A percentile compares a stretch with the other conserved stretches of the same genome.
Evolutionary conservation across 768 basidiomycete species (phyloP).

Genomic region (Auricularia heimuer): DNA sequence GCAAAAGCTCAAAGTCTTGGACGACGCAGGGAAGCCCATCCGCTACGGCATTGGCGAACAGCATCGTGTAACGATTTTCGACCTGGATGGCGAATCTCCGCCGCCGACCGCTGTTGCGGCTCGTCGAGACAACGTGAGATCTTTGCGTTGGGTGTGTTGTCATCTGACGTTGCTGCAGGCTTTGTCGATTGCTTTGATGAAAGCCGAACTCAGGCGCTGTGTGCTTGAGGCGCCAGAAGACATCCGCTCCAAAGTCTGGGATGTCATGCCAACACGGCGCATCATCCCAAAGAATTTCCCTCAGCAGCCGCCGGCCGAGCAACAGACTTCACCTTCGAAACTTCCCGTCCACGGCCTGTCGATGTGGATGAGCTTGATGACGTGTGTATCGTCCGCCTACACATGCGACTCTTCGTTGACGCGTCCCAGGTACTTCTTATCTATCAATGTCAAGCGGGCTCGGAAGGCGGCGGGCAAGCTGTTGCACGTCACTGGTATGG

Average conservation of each 20-base stretch:
- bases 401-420: not conserved
- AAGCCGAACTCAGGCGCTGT: not conserved
- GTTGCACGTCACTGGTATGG: not conserved
- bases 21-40: not conserved
- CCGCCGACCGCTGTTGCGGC: not conserved
- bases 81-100: not conserved
- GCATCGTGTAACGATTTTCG: not conserved
- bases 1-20: not conserved
- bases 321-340: not conserved
- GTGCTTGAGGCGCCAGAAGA: not conserved
- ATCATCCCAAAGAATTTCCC: not conserved
- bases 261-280: not conserved
- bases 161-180: not conserved
- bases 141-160: not conserved
- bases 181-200: not conserved
- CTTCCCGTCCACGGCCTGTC: not conserved
- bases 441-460: not conserved
- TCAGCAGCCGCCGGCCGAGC: not conserved
- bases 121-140: not conserved
- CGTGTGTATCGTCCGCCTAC: not conserved
- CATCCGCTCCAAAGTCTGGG: not conserved
- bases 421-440: not conserved
- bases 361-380: not conserved
- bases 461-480: not conserved
- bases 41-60: not conserved